Base-by-base conservation (phyloP, 2,329 filamentous ascomycete species). In the Fusarium sp. region DNA sequence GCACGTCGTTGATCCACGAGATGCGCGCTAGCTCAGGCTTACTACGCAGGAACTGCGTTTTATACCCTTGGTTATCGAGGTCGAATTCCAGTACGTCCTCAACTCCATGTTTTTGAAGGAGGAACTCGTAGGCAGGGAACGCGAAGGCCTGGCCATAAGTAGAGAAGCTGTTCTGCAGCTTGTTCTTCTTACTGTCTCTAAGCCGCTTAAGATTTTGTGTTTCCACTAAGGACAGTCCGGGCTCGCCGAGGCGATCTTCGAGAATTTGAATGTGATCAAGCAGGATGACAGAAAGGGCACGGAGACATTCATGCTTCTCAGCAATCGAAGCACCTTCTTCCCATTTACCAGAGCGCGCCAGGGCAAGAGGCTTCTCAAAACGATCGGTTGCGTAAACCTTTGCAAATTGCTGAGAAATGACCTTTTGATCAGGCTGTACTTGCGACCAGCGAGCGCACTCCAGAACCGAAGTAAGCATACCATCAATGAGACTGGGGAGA, bases 1-100 rank as follows among this genome's bases (percentile, higher is more conserved):
- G 85, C 10, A 98, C 87, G 77, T 98, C 94, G 78, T 99, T 97
- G 82, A 99, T 97, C 96, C 96, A 99, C 51, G 91, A 90, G 46
- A 99, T 85, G 74, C 93, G 93, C 29, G 91, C 90, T 67, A 94
- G 89, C 67, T 90, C 86, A 0, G 90, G 87, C 69, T 90, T 88
- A 58, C 88, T 90, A 44, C 92, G 89, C 49, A 99, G 84, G 75
- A 94, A 99, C 54, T 86, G 85, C 1, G 94, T 97, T 58, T 97
- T 87, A 75, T 90, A 91, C n/a, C 83, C 82, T 53, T 87, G 82
- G 70, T 90, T 89, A 74, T 94, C 92, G 59, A 89, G 82, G 27
- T 90, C 84, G 63, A 92, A 92, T 73, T 90, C 86, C 56, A 99
- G 85, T 29, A 98, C 84, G 3, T 87, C 85, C 71, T 89, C 85